phyloP scores from a whole-genome alignment of 345 rosid genomes.

The Sonneratia caseolaris region DNA sequence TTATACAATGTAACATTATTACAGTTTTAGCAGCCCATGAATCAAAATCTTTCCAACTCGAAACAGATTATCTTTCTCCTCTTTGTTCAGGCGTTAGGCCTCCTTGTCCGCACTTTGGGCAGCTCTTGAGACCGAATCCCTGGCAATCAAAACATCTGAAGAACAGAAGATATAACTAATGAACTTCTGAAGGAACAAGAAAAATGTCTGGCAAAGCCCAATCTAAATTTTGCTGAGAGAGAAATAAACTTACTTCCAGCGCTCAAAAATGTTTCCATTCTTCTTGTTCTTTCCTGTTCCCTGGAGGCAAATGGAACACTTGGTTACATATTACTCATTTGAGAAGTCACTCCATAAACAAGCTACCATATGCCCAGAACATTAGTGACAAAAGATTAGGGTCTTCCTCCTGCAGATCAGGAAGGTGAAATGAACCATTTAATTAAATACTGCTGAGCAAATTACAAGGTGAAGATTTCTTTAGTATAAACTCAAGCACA shows the following conservation, averaged over 20 bases:
- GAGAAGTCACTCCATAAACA: neutral
- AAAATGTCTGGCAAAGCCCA: neutral
- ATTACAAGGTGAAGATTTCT: neutral
- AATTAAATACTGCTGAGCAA: neutral
- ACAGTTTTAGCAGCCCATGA: neutral
- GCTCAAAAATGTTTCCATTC: constrained; percentile 76
- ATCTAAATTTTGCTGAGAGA: neutral
- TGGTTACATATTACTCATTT: neutral
- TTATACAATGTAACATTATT: neutral
- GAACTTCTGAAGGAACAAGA: neutral
- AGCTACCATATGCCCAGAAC: neutral
- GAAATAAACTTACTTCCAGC: constrained; percentile 61
- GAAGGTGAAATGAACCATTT: neutral
- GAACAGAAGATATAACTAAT: neutral
- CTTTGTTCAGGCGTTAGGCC: constrained; percentile 70
- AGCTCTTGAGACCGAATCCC: constrained; percentile 69
- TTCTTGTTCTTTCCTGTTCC: constrained; percentile 74
- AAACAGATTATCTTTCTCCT: constrained; percentile 42
- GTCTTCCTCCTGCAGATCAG: neutral
- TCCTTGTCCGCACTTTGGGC: constrained; percentile 64
- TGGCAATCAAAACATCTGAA: constrained; percentile 75
- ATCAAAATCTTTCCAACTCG: neutral
- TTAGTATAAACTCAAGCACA: neutral
- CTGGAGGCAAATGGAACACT: constrained; percentile 14
- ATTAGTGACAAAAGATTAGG: neutral